These are phyloP conservation scores for Talaromyces sp. DNA, from an alignment of 2,329 filamentous ascomycete species.

Conservation along the genomic window DNA sequence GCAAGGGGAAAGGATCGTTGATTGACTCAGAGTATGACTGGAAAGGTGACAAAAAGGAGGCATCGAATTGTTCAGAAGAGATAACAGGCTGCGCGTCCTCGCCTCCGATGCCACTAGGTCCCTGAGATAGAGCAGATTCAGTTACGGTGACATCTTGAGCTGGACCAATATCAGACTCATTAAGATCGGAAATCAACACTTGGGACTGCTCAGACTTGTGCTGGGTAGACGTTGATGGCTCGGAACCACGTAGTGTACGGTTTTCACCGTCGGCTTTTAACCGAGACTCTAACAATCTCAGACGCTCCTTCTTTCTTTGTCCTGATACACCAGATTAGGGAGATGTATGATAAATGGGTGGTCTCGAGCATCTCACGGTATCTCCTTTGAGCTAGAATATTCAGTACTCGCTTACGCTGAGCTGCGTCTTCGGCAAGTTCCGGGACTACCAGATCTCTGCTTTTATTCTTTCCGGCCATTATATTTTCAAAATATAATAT, in stretches of 20 bases:
- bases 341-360: background rate
- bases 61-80: background rate
- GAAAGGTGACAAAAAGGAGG: background rate
- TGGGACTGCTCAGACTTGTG: background rate
- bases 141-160: background rate
- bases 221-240: background rate
- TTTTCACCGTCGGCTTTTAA: background rate
- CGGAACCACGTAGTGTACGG: background rate
- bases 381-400: slow-evolving; percentile 56
- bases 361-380: slow-evolving; percentile 38
- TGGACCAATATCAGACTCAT: background rate
- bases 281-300: background rate
- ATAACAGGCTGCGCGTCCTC: background rate
- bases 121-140: background rate
- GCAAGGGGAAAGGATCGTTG: background rate
- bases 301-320: background rate
- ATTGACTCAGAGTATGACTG: background rate
- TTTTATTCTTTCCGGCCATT: background rate
- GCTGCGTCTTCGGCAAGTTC: slow-evolving; percentile 45
- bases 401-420: slow-evolving; percentile 55
- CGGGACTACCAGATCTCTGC: slow-evolving; percentile 16
- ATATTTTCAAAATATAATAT: background rate
- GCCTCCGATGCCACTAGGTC: background rate
- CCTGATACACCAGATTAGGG: background rate
- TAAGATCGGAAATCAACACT: background rate